Percentiles rank a stretch among this genome's conserved stretches.
Evolutionary conservation across 1,284 basidiomycete genomes (phyloP).

Genomic region (Marasmius oreades): DNA sequence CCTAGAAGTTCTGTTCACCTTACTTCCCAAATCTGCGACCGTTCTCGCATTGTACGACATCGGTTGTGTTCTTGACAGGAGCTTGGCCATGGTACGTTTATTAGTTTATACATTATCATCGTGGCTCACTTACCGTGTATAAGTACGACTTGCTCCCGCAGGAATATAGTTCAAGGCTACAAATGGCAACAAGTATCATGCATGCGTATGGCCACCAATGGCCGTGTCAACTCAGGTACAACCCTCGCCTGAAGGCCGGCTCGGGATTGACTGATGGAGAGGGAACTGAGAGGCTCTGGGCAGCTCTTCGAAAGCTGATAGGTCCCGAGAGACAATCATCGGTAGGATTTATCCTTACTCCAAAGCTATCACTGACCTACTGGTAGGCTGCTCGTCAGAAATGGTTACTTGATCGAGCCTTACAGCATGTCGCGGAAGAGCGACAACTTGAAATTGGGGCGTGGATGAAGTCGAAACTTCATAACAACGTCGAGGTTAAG

Average conservation of each 20-base stretch:
- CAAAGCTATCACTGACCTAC: background rate
- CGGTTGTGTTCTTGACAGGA: constrained; percentile 35
- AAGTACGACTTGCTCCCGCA: constrained; percentile 29
- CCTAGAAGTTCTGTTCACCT: constrained; percentile 21
- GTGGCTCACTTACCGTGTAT: background rate
- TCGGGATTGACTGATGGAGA: constrained; percentile 29
- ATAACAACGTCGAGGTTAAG: too few relatives aligned
- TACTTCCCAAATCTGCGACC: too few relatives aligned
- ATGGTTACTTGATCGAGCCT: background rate
- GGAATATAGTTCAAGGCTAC: constrained; percentile 19
- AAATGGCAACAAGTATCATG: constrained; percentile 34
- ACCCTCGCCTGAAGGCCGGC: constrained; percentile 27
- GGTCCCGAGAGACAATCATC: too few relatives aligned
- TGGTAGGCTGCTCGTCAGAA: background rate
- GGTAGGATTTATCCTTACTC: background rate
- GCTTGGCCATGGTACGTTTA: constrained; percentile 24
- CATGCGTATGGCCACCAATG: constrained; percentile 39
- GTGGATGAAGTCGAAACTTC: too few relatives aligned
- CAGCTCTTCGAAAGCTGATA: too few relatives aligned
- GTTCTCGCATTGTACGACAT: too few relatives aligned
- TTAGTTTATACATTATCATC: background rate
- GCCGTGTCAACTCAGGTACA: constrained; percentile 36
- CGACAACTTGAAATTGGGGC: too few relatives aligned
- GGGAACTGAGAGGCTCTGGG: too few relatives aligned
- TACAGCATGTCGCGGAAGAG: too few relatives aligned